phyloP scores from a whole-genome alignment of 805 yeast genomes.

The Kregervanrija delftensis region DNA sequence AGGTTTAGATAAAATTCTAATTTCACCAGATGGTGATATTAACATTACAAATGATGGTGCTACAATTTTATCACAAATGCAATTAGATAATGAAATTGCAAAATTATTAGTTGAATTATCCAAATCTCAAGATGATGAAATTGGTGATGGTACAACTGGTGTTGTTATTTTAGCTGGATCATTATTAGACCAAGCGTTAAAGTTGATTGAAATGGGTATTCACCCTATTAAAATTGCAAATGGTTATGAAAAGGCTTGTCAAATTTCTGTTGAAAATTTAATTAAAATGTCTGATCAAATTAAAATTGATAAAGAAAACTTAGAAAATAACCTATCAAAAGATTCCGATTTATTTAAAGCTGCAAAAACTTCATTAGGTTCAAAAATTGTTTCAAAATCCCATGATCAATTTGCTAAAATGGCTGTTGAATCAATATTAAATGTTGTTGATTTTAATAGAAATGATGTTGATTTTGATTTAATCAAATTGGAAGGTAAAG shows the following conservation, averaged over 20 bases:
- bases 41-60: conserved; percentile 99
- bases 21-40: conserved; percentile 95
- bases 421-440: conserved; percentile 93
- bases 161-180: conserved; percentile 97
- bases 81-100: conserved; percentile 92
- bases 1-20: conserved; percentile 94
- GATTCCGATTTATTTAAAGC: conserved; percentile 72
- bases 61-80: conserved; percentile 93
- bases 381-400: conserved; percentile 89
- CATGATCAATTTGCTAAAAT: conserved; percentile 92
- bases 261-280: conserved; percentile 73
- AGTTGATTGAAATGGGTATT: conserved; percentile 91
- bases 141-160: conserved; percentile 99
- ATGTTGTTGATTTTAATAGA: conserved; percentile 87
- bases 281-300: conserved; percentile 51
- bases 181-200: conserved; percentile 86
- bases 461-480: conserved; percentile 96
- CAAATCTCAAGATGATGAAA: conserved; percentile 94
- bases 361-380: conserved; percentile 90
- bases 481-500: conserved; percentile 91
- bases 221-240: conserved; percentile 96
- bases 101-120: conserved; percentile 90
- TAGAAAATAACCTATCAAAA: conserved; percentile 23
- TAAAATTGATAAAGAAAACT: conserved; percentile 22
- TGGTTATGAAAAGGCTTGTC: conserved; percentile 96